Base-by-base conservation (phyloP, 306 rosid species). In the Macrotyloma uniflorum region DNA sequence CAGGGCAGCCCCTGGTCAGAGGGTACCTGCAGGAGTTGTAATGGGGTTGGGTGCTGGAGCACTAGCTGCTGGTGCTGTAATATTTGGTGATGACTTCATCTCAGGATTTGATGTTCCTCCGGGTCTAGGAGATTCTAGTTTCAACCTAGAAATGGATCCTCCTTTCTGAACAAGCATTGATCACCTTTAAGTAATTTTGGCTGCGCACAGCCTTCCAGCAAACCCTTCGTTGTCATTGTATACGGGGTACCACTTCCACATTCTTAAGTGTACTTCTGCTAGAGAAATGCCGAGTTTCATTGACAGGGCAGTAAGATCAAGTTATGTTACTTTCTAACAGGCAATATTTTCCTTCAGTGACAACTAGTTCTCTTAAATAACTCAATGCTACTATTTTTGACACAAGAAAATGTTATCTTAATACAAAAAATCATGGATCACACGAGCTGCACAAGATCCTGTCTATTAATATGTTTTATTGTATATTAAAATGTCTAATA, bases 21-120 rank as follows among this genome's bases (percentile, higher is more conserved):
- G 77, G 28, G 88, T 67, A 65, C 82, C 78, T 50, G 30, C 87
- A 43, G 87, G 81, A 23, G 78, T 89, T 69, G 89, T 82, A 74
- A 12, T 89, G 88, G 98, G 91, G 62, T 36, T 90, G 46, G 94
- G 92, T 16, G 92, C 93, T 6, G 97, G 87, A 81, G 96, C 97
- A 59, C 86, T 91, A 67, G 98, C 93, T 22, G 97, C 97, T 3
- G 97, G 98, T 80, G 89, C 97, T 63, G 86, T 87, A 76, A 89
- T 93, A 74, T 93, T 89, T 51, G 98, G 98, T 11, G 97, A 91
- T 74, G 97, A 91, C 80, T 88, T 93, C 66, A 66, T 93, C 89
- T 85, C 94, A 9, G 96, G 96, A 59, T 85, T 89, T 76, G 85
- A 85, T 66, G 85, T 83, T 80, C 85, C 89, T 32, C 73, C 82